phyloP scores from a whole-genome alignment of 768 basidiomycete genomes.

The Tephrocybe rancida region DNA sequence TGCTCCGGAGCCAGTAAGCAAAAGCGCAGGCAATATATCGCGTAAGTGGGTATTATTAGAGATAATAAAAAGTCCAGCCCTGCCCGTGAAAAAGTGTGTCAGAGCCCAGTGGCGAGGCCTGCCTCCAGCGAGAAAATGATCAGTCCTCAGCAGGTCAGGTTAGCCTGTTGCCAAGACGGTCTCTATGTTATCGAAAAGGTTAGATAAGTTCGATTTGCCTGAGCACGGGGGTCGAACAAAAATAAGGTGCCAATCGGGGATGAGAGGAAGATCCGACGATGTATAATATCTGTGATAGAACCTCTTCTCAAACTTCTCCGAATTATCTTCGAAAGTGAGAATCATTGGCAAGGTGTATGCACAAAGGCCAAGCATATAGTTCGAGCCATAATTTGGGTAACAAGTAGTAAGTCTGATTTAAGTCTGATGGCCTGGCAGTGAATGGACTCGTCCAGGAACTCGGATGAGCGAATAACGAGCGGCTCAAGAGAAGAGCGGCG shows the following conservation, averaged over 20 bases:
- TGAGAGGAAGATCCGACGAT: slow-evolving; percentile 13
- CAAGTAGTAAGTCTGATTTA: too few relatives aligned
- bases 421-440: neutral
- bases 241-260: slow-evolving; percentile 7
- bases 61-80: too few relatives aligned
- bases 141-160: too few relatives aligned
- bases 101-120: too few relatives aligned
- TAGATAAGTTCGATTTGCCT: neutral
- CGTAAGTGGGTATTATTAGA: too few relatives aligned
- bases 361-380: neutral
- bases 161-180: too few relatives aligned
- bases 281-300: neutral
- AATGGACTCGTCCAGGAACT: neutral
- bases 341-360: neutral
- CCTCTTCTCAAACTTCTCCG: neutral
- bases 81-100: too few relatives aligned
- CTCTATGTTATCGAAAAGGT: too few relatives aligned
- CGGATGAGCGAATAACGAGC: neutral
- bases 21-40: too few relatives aligned
- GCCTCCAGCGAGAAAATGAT: too few relatives aligned
- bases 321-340: slow-evolving; percentile 3
- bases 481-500: neutral
- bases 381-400: too few relatives aligned
- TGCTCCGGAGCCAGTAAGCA: too few relatives aligned
- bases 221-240: neutral